These are phyloP conservation scores for Zoysia matrella DNA, from an alignment of 202 grass and related monocot genomes.

Conservation along the genomic window DNA sequence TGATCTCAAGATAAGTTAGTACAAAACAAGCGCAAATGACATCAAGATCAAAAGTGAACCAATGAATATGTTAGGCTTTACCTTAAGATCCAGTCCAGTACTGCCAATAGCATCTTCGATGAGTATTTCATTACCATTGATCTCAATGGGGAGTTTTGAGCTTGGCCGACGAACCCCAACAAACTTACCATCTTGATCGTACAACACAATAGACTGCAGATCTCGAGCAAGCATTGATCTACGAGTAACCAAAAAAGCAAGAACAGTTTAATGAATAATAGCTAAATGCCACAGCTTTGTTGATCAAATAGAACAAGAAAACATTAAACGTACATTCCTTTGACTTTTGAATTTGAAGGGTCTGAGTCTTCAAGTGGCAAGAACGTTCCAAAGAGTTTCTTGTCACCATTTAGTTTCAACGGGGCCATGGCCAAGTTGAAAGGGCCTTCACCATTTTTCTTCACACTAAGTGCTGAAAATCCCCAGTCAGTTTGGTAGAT, in stretches of 20 bases:
- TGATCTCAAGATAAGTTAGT: not conserved
- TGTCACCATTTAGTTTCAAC: conserved; percentile 81
- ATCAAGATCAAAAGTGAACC: not conserved
- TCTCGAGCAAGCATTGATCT: conserved; percentile 99
- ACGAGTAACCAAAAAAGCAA: conserved; percentile 20
- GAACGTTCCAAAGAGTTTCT: conserved; percentile 86
- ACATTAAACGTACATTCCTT: conserved; percentile 82
- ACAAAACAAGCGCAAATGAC: not conserved
- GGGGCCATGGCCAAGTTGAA: conserved; percentile 93
- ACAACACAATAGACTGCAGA: conserved; percentile 92
- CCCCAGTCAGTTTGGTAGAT: conserved; percentile 98
- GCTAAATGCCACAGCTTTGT: not conserved
- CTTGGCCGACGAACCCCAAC: conserved; percentile 85
- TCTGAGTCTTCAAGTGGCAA: conserved; percentile 66
- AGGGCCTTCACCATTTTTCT: conserved; percentile 91
- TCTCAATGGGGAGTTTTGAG: conserved; percentile 93
- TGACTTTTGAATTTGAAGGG: conserved; percentile 67
- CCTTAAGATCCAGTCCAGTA: conserved; percentile 94
- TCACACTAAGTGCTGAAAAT: conserved; percentile 89
- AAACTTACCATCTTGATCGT: conserved; percentile 99
- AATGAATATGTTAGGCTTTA: conserved; percentile 19
- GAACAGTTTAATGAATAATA: conserved; percentile 10
- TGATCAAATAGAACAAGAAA: conserved; percentile 34
- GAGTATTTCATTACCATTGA: conserved; percentile 91
- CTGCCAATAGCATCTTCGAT: conserved; percentile 97